A percentile compares a stretch with the other conserved stretches of the same genome.
phyloP scores from a whole-genome alignment of 169 alveolate species.

The Plasmodium falciparum region DNA sequence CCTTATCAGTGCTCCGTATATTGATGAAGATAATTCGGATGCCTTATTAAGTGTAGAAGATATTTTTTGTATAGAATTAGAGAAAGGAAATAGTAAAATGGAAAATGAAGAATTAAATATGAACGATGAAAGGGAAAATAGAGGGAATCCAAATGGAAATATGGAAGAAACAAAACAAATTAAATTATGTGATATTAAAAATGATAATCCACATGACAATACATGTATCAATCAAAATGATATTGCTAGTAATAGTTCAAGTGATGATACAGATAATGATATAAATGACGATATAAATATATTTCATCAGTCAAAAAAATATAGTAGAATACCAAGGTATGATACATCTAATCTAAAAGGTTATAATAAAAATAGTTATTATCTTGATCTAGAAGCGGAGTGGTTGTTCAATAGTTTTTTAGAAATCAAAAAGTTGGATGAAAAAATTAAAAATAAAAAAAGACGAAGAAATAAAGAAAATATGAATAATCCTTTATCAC shows the following conservation, averaged over 20 bases:
- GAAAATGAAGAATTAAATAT: neutral
- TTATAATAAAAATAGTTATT: neutral
- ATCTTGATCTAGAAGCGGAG: conserved; percentile 31
- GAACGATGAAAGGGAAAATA: neutral
- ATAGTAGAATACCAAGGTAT: neutral
- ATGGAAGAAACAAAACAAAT: neutral
- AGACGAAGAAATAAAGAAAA: neutral
- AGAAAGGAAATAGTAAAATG: neutral
- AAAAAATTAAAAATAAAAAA: conserved; percentile 3
- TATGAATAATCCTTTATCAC: neutral
- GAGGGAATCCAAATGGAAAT: neutral
- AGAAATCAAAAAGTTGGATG: conserved; percentile 4
- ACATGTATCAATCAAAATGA: too few relatives aligned
- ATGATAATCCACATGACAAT: too few relatives aligned
- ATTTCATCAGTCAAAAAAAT: neutral
- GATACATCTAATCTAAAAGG: neutral
- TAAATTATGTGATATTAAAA: too few relatives aligned
- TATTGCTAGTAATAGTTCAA: too few relatives aligned
- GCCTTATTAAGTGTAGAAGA: too few relatives aligned
- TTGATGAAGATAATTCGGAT: too few relatives aligned
- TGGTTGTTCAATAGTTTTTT: neutral
- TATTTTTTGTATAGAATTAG: too few relatives aligned
- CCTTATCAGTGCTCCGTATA: too few relatives aligned
- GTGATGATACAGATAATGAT: neutral
- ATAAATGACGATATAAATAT: neutral